Conservation (phyloP, 2,329 filamentous ascomycete species). For the Colletotrichum sp. region DNA sequence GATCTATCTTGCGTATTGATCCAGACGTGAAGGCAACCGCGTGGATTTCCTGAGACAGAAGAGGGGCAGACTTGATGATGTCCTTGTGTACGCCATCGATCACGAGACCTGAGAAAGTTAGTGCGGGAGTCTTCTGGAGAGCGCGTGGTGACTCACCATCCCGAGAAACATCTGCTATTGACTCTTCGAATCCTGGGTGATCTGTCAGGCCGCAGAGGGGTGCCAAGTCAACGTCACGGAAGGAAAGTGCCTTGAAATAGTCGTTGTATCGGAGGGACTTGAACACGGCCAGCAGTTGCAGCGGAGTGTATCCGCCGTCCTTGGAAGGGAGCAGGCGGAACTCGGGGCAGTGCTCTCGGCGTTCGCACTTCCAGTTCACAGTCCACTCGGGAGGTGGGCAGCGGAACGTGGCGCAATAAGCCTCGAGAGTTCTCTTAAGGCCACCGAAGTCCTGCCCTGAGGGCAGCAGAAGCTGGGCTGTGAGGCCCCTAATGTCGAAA, state of each 20-base stretch:
- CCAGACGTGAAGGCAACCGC: constrained; percentile 61
- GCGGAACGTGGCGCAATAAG: constrained; percentile 58
- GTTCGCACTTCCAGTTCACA: constrained; percentile 49
- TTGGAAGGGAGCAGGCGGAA: constrained; percentile 55
- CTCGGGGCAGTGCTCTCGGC: constrained; percentile 53
- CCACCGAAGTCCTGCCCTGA: constrained; percentile 61
- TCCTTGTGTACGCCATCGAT: constrained; percentile 19
- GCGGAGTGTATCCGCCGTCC: constrained; percentile 45
- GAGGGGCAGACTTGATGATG: constrained; percentile 43
- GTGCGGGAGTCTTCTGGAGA: neutral
- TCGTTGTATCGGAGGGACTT: constrained; percentile 63
- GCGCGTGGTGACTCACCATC: constrained; percentile 46
- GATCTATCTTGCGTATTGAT: constrained; percentile 58
- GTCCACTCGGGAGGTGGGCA: constrained; percentile 58
- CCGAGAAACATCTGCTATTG: constrained; percentile 56
- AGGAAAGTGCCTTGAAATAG: constrained; percentile 64
- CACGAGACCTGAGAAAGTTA: constrained; percentile 8
- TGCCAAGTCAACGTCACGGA: constrained; percentile 56
- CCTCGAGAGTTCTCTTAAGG: constrained; percentile 58
- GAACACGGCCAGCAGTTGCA: constrained; percentile 62
- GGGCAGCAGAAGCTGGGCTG: constrained; percentile 57
- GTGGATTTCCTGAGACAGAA: constrained; percentile 62
- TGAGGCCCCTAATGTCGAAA: constrained; percentile 57
- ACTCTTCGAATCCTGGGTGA: constrained; percentile 46
- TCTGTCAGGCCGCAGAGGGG: constrained; percentile 46